A percentile compares a stretch with the other conserved stretches of the same genome.
Conservation (phyloP, 2,329 filamentous ascomycete genomes). For the Raffaelea ambrosiae region DNA sequence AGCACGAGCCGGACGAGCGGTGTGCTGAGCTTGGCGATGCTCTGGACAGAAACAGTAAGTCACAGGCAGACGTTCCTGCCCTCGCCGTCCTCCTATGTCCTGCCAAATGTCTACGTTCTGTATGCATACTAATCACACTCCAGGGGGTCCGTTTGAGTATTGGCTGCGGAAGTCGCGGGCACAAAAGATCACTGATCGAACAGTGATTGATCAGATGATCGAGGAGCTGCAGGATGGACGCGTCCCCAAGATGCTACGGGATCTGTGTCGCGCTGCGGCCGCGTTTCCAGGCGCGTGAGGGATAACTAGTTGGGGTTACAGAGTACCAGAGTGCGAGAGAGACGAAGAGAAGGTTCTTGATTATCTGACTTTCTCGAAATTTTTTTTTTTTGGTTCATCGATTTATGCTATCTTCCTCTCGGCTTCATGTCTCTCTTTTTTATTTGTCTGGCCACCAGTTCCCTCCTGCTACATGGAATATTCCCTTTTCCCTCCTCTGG, state of each 20-base stretch:
- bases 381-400: background rate
- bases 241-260: conserved; percentile 21
- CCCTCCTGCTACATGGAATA: too few relatives aligned
- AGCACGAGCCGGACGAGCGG: conserved; percentile 32
- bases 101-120: background rate
- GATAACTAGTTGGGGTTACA: too few relatives aligned
- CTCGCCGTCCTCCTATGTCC: background rate
- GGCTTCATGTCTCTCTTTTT: background rate
- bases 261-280: conserved; percentile 19
- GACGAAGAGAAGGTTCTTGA: too few relatives aligned
- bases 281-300: conserved; percentile 13
- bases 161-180: conserved; percentile 34
- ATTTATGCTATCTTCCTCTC: background rate
- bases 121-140: background rate
- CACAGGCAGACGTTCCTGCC: background rate
- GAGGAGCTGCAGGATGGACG: conserved; percentile 23
- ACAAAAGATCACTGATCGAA: conserved; percentile 24
- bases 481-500: too few relatives aligned
- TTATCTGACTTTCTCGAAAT: too few relatives aligned
- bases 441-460: too few relatives aligned
- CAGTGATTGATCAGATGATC: conserved; percentile 28
- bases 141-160: conserved; percentile 37
- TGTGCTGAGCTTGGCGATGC: conserved; percentile 34
- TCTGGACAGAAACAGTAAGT: conserved; percentile 31
- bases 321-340: too few relatives aligned